These are phyloP conservation scores for Sarocladiaceae sp. DNA, from an alignment of 2,329 filamentous ascomycete genomes.

Conservation along the genomic window DNA sequence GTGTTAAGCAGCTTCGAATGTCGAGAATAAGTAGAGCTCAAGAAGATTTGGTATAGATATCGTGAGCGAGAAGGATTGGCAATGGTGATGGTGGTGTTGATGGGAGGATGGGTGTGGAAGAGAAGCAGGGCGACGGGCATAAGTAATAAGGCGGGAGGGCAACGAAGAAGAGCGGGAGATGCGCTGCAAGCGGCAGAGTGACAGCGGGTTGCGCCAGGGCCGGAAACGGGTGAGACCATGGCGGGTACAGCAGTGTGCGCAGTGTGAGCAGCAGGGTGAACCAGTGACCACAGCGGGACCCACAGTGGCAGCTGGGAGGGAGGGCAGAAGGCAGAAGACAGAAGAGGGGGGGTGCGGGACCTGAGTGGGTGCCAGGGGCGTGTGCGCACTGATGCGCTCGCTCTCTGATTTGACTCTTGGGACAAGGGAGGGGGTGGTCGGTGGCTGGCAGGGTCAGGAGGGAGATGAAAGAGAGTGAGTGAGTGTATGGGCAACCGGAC, in stretches of 20 bases:
- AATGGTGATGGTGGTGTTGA: constrained; percentile 1
- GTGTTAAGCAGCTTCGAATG: not conserved
- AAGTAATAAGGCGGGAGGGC: constrained; percentile 6
- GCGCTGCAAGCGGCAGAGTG: constrained; percentile 9
- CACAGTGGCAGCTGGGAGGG: not conserved
- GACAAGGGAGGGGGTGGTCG: constrained; percentile 2
- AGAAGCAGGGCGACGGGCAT: constrained; percentile 7
- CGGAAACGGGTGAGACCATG: constrained; percentile 10
- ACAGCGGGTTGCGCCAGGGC: constrained; percentile 6
- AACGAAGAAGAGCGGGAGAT: constrained; percentile 6
- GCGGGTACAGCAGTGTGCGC: constrained; percentile 1
- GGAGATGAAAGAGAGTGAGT: not conserved
- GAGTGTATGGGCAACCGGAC: not conserved
- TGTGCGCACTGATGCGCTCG: constrained; percentile 9
- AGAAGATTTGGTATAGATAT: not conserved
- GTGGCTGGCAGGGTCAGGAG: not conserved
- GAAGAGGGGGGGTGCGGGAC: not conserved
- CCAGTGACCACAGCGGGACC: constrained; percentile 7
- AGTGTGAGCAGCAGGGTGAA: constrained; percentile 3
- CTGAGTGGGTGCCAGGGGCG: constrained; percentile 2
- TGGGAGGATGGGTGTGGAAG: not conserved
- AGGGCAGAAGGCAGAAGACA: too few relatives aligned
- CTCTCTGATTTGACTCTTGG: not conserved
- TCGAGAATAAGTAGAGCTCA: not conserved
- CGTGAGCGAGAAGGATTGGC: not conserved